Percentiles rank a stretch among this genome's conserved stretches.
Conservation (phyloP, 495 filamentous ascomycete species). For the Trichoderma erinaceum region DNA sequence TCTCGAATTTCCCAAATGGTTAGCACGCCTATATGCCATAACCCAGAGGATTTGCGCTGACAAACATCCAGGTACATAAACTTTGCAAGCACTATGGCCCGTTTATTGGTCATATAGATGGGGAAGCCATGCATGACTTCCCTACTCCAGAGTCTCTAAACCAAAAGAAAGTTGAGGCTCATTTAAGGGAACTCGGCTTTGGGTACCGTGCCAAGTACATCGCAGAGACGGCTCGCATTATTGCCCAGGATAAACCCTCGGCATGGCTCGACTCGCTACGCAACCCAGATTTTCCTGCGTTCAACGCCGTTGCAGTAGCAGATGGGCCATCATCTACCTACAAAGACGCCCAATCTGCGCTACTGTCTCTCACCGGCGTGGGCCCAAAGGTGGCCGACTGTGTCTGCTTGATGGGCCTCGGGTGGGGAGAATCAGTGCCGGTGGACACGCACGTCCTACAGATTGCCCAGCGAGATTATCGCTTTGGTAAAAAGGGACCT, state of each 20-base stretch:
- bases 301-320: conserved; percentile 21
- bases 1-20: conserved; percentile 90
- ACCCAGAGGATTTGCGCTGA: neutral
- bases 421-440: conserved; percentile 93
- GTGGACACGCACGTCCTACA: conserved; percentile 99
- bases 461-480: conserved; percentile 93
- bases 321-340: conserved; percentile 42
- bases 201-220: conserved; percentile 94
- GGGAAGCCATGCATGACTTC: conserved; percentile 78
- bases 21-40: neutral
- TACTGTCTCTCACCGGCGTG: conserved; percentile 75
- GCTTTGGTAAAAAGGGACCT: conserved; percentile 74
- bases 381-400: conserved; percentile 97
- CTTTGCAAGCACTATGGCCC: conserved; percentile 81
- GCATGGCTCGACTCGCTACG: conserved; percentile 71
- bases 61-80: conserved; percentile 58
- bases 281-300: conserved; percentile 66
- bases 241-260: conserved; percentile 56
- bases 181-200: conserved; percentile 79
- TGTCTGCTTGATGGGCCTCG: conserved; percentile 91
- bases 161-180: conserved; percentile 61
- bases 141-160: conserved; percentile 67
- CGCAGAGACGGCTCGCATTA: conserved; percentile 70
- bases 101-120: conserved; percentile 62
- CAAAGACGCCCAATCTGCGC: conserved; percentile 69